Percentiles rank a stretch among this genome's conserved stretches.
phyloP scores from a whole-genome alignment of 2,329 filamentous ascomycete species.

The Ambrosiella xylebori region DNA sequence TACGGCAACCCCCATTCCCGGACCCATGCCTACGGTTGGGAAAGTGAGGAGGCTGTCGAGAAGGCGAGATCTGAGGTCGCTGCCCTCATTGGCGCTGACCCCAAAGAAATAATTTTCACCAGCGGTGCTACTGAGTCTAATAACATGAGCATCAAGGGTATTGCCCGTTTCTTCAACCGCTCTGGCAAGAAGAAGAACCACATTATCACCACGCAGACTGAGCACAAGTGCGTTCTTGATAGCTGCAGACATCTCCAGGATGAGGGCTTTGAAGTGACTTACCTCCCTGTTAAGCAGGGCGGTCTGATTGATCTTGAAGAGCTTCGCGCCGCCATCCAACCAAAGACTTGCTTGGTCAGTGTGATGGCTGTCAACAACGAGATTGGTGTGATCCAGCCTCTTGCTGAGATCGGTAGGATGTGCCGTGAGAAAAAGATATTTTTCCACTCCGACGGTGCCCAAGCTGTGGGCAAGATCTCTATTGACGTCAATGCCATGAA shows the following conservation, averaged over 20 bases:
- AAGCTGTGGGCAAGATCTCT: slow-evolving; percentile 97
- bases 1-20: slow-evolving; percentile 96
- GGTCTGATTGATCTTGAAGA: slow-evolving; percentile 74
- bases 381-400: slow-evolving; percentile 94
- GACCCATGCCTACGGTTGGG: slow-evolving; percentile 97
- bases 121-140: slow-evolving; percentile 97
- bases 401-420: slow-evolving; percentile 82
- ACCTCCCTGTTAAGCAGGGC: slow-evolving; percentile 73
- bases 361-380: slow-evolving; percentile 99
- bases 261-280: slow-evolving; percentile 93
- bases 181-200: slow-evolving; percentile 96
- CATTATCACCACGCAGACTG: slow-evolving; percentile 91
- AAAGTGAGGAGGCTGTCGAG: slow-evolving; percentile 88
- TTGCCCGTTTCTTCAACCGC: slow-evolving; percentile 84
- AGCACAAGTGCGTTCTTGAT: slow-evolving; percentile 97
- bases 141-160: slow-evolving; percentile 99
- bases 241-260: slow-evolving; percentile 94
- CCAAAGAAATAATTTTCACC: slow-evolving; percentile 98
- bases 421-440: slow-evolving; percentile 88
- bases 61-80: slow-evolving; percentile 72
- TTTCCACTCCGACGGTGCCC: slow-evolving; percentile 93
- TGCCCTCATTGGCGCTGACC: slow-evolving; percentile 73
- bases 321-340: slow-evolving; percentile 73
- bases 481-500: slow-evolving; percentile 96
- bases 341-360: slow-evolving; percentile 81